Evolutionary conservation across 2,329 filamentous ascomycete species (phyloP).

Genomic region (Zymoseptoria passerinii): DNA sequence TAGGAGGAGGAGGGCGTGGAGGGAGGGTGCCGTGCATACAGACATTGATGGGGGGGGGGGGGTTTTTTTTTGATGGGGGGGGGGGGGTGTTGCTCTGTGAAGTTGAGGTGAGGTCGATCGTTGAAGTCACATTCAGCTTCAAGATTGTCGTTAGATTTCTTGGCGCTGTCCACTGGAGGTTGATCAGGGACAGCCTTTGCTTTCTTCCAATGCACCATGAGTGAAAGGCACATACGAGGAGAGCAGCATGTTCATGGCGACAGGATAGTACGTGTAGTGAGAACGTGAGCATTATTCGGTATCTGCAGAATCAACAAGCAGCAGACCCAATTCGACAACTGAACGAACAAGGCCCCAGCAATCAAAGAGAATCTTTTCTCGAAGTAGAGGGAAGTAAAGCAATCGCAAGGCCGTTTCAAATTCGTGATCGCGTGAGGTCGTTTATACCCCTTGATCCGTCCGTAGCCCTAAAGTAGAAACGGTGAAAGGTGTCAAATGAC

Average conservation of each 20-base stretch:
- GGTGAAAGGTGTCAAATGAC: not conserved
- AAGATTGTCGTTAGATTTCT: not conserved
- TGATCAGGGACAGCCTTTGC: not conserved
- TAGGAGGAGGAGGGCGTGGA: constrained; percentile 67
- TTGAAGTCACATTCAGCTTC: not conserved
- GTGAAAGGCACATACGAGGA: not conserved
- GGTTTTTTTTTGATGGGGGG: not conserved
- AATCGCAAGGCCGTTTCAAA: not conserved
- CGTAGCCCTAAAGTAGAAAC: not conserved
- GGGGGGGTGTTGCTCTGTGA: not conserved
- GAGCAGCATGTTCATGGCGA: not conserved
- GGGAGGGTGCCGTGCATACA: constrained; percentile 13
- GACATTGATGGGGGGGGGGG: too few relatives aligned
- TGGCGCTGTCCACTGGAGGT: not conserved
- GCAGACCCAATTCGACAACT: not conserved
- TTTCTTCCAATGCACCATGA: not conserved
- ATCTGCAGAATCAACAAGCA: not conserved
- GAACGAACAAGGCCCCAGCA: not conserved
- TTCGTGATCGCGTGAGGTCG: not conserved
- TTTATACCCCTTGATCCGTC: not conserved
- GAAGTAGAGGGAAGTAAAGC: not conserved
- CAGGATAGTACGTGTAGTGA: not conserved
- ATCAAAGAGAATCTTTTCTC: not conserved
- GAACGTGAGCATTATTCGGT: not conserved
- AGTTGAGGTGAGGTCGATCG: not conserved